Evolutionary conservation across 768 basidiomycete genomes (phyloP).

Genomic region (Psilocybe cubensis): DNA sequence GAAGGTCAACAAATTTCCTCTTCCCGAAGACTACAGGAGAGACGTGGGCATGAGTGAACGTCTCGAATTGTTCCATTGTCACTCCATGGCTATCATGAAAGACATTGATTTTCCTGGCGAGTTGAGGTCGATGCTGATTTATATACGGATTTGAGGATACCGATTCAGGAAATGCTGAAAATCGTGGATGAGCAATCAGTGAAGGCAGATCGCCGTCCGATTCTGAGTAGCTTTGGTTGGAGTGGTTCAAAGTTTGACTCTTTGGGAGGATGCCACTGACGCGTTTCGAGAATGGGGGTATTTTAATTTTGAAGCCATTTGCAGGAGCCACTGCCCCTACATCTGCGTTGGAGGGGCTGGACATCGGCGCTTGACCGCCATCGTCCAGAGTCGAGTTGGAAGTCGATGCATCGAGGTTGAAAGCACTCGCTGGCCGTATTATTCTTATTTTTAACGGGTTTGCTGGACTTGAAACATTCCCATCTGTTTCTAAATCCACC

Average conservation of each 20-base stretch:
- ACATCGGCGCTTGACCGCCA: too few relatives aligned
- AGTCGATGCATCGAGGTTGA: too few relatives aligned
- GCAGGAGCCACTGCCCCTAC: too few relatives aligned
- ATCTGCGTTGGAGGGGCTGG: too few relatives aligned
- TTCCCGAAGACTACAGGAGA: conserved; percentile 10
- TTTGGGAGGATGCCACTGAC: too few relatives aligned
- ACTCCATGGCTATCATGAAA: conserved; percentile 2
- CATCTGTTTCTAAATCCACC: neutral
- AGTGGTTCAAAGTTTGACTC: neutral
- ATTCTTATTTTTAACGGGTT: too few relatives aligned
- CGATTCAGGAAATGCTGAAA: neutral
- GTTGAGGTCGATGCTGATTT: neutral
- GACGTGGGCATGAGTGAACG: conserved; percentile 14
- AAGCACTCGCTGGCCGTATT: too few relatives aligned
- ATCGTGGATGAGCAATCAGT: neutral
- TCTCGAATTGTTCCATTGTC: conserved; percentile 17
- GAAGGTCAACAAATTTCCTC: neutral
- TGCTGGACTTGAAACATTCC: too few relatives aligned
- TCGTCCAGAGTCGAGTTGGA: too few relatives aligned
- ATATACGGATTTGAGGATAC: neutral
- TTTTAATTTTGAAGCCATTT: too few relatives aligned
- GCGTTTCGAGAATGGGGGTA: too few relatives aligned
- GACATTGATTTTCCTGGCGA: neutral
- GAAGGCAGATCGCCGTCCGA: too few relatives aligned
- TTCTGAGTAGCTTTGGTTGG: neutral